Evolutionary conservation across 768 basidiomycete species (phyloP).

Genomic region (Asterophora parasitica): DNA sequence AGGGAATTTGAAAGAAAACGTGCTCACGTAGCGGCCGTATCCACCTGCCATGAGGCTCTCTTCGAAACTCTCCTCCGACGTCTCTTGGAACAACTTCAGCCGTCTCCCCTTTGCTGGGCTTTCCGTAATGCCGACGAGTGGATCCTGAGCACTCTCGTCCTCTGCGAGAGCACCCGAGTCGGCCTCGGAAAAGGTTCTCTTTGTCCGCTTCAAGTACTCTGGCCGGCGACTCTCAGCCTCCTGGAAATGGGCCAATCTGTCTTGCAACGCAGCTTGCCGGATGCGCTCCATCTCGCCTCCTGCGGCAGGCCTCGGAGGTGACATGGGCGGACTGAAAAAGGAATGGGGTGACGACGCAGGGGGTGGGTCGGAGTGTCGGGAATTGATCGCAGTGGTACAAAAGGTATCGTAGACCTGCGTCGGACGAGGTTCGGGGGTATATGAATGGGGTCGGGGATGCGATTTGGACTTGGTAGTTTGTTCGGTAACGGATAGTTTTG

Average conservation of each 20-base stretch:
- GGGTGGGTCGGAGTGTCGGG: constrained; percentile 2
- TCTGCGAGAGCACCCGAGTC: constrained; percentile 33
- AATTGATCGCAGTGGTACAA: constrained; percentile 5
- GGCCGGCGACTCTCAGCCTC: constrained; percentile 63
- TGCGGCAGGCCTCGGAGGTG: constrained; percentile 23
- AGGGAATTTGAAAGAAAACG: not conserved
- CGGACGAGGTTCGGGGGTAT: constrained; percentile 14
- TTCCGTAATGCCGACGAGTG: constrained; percentile 56
- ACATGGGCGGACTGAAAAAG: constrained; percentile 18
- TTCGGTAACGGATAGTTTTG: constrained; percentile 29
- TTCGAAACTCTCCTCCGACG: constrained; percentile 80
- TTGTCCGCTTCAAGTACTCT: constrained; percentile 64
- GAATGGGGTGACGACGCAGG: constrained; percentile 7
- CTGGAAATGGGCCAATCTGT: constrained; percentile 41
- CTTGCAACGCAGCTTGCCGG: constrained; percentile 47
- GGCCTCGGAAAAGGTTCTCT: constrained; percentile 40
- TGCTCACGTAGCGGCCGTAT: constrained; percentile 68
- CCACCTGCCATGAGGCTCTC: constrained; percentile 81
- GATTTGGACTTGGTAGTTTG: constrained; percentile 15
- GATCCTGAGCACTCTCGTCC: constrained; percentile 24
- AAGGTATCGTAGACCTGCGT: constrained; percentile 25
- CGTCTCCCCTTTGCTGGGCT: constrained; percentile 71
- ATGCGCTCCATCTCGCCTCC: constrained; percentile 62
- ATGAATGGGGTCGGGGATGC: constrained; percentile 13
- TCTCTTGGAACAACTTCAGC: constrained; percentile 74